Percentiles rank a stretch among this genome's conserved stretches.
Evolutionary conservation across 306 rosid genomes (phyloP).

Genomic region (Alnus rubra): DNA sequence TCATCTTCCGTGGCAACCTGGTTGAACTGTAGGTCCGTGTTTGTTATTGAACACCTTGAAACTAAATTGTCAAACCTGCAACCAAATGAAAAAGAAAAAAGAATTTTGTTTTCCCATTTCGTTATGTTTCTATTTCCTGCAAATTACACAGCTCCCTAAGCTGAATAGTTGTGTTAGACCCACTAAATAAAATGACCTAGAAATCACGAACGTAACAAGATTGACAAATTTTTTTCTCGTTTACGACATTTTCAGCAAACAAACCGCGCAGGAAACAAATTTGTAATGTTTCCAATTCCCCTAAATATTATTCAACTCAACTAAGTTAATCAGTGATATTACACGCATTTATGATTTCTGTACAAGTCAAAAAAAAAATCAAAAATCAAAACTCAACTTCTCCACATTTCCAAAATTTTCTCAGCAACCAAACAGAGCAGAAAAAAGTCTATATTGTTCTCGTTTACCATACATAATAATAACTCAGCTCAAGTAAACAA

Average conservation of each 20-base stretch:
- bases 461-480: background rate
- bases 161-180: background rate
- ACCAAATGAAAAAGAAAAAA: constrained; percentile 11
- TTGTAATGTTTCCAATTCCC: background rate
- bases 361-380: background rate
- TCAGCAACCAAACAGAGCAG: background rate
- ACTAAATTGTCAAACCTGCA: constrained; percentile 53
- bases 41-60: constrained; percentile 70
- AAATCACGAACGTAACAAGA: background rate
- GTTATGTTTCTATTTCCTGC: background rate
- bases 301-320: background rate
- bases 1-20: constrained; percentile 47
- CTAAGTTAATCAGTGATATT: background rate
- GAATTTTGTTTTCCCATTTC: background rate
- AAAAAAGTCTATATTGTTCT: background rate
- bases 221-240: background rate
- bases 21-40: constrained; percentile 56
- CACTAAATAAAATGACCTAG: background rate
- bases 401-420: background rate
- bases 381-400: constrained; percentile 4
- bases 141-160: background rate
- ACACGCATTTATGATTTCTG: background rate
- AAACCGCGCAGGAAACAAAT: background rate
- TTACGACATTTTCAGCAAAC: background rate
- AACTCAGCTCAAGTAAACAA: background rate